Evolutionary conservation across 257 asterid genomes (phyloP), one percentile per base, ranked within the genome.

Genomic region (Rubia yunnanensis): DNA sequence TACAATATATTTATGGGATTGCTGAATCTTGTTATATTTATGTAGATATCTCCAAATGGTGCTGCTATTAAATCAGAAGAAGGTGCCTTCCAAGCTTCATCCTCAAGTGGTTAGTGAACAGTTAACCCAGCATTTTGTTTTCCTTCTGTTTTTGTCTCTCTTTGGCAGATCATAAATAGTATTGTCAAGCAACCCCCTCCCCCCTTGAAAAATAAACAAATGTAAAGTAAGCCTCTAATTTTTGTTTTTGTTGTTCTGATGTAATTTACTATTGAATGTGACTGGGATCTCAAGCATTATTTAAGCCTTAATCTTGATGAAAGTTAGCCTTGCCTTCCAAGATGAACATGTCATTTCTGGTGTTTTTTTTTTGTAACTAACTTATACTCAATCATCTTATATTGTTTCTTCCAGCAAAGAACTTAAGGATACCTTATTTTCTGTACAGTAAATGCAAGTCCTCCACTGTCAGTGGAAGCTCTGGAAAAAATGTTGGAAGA

Each of bases 401-500:
- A 8, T 10, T 27, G 5, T 65, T 49, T 59, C 38, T 56, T 22
- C 57, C 13, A 18, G 5, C 54, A 46, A 55, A 34, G 64, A 52
- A 23, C 61, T 44, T 67, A 54, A 57, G 65, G 62, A 62, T 65
- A 63, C 18, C 34, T 39, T 68, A 61, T 70, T 70, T 34, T 36
- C 68, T 76, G 74, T 67, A 54, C 88, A 94, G 96, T 79, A 60
- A 64, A 71, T 66, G 52, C 80, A 69, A 72, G 67, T 72, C 85
- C 96, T 61, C 82, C 80, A 58, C 13, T 94, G 83, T 83, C 96
- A 6, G 99, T 94, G 72, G 99, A 94, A 50, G 92, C 96, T 66
- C 79, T 94, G 81, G 99, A 94, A 81, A 88, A 94, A 80, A 94
- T 94, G 99, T 86, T 94, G 99, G 99, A 94, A 81, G 97, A 94